phyloP scores from a whole-genome alignment of 495 filamentous ascomycete genomes.

The Physcia stellaris region DNA sequence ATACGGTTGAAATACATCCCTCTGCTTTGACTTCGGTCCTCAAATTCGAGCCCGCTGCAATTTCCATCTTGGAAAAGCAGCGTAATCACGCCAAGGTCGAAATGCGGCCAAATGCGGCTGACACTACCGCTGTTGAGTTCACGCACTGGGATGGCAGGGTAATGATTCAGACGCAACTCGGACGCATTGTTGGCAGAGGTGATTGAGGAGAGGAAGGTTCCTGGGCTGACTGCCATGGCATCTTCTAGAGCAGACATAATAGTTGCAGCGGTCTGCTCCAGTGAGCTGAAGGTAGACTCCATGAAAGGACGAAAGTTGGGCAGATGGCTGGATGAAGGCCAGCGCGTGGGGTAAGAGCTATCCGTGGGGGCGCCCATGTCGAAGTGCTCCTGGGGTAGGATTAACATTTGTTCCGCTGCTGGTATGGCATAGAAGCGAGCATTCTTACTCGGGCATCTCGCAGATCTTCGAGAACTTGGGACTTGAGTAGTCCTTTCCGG shows the following conservation, averaged over 20 bases:
- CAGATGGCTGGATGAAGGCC: constrained; percentile 13
- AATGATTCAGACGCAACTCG: constrained; percentile 29
- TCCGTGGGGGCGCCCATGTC: constrained; percentile 17
- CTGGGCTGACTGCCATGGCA: not conserved
- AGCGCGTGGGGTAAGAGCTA: constrained; percentile 18
- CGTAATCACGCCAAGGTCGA: constrained; percentile 34
- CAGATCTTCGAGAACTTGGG: not conserved
- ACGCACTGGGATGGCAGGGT: constrained; percentile 18
- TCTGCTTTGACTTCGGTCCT: constrained; percentile 22
- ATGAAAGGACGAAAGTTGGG: constrained; percentile 20
- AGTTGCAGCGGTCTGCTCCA: not conserved
- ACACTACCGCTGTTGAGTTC: constrained; percentile 15
- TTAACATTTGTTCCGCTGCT: not conserved
- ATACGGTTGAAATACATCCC: constrained; percentile 28
- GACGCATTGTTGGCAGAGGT: constrained; percentile 1
- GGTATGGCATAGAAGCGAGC: not conserved
- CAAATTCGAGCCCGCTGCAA: constrained; percentile 32
- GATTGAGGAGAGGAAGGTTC: not conserved
- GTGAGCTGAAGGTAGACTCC: constrained; percentile 13
- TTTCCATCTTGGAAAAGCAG: constrained; percentile 34
- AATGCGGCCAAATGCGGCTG: constrained; percentile 28
- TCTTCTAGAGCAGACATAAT: constrained; percentile 2
- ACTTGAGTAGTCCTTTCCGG: not conserved
- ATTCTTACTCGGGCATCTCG: too few species aligned
- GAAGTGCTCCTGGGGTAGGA: constrained; percentile 18